These are phyloP conservation scores for Berberis thunbergii DNA, from an alignment of 164 flowering plant species.

Conservation along the genomic window DNA sequence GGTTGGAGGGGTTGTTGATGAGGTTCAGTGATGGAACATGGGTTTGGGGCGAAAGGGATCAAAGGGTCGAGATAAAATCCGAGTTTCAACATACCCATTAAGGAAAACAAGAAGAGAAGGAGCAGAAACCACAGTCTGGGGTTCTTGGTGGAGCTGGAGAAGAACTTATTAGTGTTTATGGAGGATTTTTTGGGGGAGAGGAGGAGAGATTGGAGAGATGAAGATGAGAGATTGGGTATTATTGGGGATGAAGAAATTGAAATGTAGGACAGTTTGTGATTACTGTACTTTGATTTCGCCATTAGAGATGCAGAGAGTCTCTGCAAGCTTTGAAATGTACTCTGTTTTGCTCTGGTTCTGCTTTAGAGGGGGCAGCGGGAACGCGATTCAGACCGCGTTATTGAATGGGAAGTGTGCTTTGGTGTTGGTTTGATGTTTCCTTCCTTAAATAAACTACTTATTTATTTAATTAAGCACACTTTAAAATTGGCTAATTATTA, in stretches of 20 bases:
- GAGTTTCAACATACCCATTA: constrained; percentile 44
- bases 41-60: constrained; percentile 34
- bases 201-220: constrained; percentile 37
- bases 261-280: constrained; percentile 35
- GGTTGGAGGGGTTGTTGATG: background rate
- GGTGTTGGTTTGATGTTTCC: too few species aligned
- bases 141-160: constrained; percentile 9
- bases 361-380: too few species aligned
- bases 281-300: constrained; percentile 34
- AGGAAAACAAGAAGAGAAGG: constrained; percentile 34
- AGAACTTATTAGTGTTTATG: constrained; percentile 7
- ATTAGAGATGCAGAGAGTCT: constrained; percentile 12
- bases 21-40: constrained; percentile 26
- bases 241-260: constrained; percentile 40
- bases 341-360: too few species aligned
- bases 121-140: constrained; percentile 33
- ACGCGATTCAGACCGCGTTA: too few species aligned
- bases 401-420: too few species aligned
- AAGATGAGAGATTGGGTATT: constrained; percentile 33
- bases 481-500: too few species aligned
- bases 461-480: too few species aligned
- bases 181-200: constrained; percentile 31
- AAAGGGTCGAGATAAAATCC: constrained; percentile 40
- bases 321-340: too few species aligned
- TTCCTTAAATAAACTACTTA: too few species aligned